phyloP scores from a whole-genome alignment of 2,329 filamentous ascomycete species.

The Xylaria sp. region DNA sequence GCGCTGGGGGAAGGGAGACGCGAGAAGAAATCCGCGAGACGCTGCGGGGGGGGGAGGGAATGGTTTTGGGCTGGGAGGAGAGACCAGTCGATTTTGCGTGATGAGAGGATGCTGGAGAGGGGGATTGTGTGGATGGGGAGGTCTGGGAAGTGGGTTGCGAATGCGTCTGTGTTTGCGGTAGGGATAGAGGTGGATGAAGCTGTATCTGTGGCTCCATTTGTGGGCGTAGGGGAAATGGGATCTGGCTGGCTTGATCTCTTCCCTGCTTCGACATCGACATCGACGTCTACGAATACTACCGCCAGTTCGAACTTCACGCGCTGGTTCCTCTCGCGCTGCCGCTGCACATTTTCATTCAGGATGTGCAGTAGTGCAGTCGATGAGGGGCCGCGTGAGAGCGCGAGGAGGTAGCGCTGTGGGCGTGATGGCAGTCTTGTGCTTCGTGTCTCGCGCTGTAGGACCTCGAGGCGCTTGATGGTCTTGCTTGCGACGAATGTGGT shows the following conservation, averaged over 20 bases:
- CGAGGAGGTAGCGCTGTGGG: slow-evolving; percentile 72
- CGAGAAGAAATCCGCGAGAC: slow-evolving; percentile 66
- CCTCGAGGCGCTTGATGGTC: slow-evolving; percentile 75
- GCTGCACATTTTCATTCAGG: slow-evolving; percentile 74
- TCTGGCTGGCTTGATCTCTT: background rate
- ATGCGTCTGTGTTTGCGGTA: slow-evolving; percentile 16
- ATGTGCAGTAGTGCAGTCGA: slow-evolving; percentile 82
- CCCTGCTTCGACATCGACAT: background rate
- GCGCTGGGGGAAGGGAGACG: slow-evolving; percentile 79
- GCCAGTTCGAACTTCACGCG: slow-evolving; percentile 68
- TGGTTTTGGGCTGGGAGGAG: slow-evolving; percentile 51
- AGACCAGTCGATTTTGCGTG: slow-evolving; percentile 63
- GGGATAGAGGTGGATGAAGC: too few relatives aligned
- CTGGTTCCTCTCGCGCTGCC: slow-evolving; percentile 71
- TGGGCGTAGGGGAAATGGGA: background rate
- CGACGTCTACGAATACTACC: slow-evolving; percentile 51
- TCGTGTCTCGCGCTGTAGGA: slow-evolving; percentile 62
- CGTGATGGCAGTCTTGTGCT: slow-evolving; percentile 47
- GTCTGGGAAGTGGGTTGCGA: slow-evolving; percentile 67
- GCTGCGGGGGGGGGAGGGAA: slow-evolving; percentile 31
- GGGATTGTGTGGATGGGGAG: slow-evolving; percentile 72
- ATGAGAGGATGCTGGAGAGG: slow-evolving; percentile 59
- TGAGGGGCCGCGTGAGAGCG: slow-evolving; percentile 84
- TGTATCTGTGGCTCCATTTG: background rate
- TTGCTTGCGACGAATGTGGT: slow-evolving; percentile 81